Base-by-base conservation (phyloP, 75 land plant genomes). In the Selaginella tamariscina region DNA sequence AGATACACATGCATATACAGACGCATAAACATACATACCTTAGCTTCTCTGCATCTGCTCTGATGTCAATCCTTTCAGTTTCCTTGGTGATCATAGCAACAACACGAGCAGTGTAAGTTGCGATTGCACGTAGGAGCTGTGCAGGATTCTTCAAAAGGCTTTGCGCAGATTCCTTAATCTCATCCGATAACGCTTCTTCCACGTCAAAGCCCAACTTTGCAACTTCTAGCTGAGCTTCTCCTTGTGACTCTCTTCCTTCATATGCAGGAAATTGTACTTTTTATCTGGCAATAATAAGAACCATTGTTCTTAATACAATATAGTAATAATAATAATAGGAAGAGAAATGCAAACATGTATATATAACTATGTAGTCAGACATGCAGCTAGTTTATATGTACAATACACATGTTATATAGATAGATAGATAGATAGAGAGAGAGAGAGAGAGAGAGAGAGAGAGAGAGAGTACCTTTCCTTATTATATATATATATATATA, bases 11-110 rank as follows among this genome's bases (percentile, higher is more conserved):
- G 54, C 11, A 11, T 49, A 49, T n/a, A n/a, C n/a, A n/a, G n/a
- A n/a, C n/a, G n/a, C n/a, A n/a, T n/a, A 57, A 57, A 13, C 29
- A 55, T 39, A n/a, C 27, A 30, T 32, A 94, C 98, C 98, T 87
- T 49, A 94, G 69, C 2, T 82, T 78, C 77, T 94, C 98, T 27
- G 98, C 95, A 83, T 94, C 98, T 68, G 98, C 96, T 82, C 84
- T 82, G 60, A 87, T 81, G 68, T 94, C 98, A 75, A 90, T 83
- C 74, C 89, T 94, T 67, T 94, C 96, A 29, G 80, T 87, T 70
- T 94, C 98, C 66, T 75, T 71, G 31, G 68, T 72, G 56, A 59
- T 59, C 62, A 59, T 8, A 26, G 26, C 62, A 23, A 59, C 62
- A 8, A 59, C 21, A 2, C 62, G 62, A 23, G 62, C 21, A 59